Base-by-base conservation (phyloP, 2,329 filamentous ascomycete genomes). In the Juglanconis oblonga region DNA sequence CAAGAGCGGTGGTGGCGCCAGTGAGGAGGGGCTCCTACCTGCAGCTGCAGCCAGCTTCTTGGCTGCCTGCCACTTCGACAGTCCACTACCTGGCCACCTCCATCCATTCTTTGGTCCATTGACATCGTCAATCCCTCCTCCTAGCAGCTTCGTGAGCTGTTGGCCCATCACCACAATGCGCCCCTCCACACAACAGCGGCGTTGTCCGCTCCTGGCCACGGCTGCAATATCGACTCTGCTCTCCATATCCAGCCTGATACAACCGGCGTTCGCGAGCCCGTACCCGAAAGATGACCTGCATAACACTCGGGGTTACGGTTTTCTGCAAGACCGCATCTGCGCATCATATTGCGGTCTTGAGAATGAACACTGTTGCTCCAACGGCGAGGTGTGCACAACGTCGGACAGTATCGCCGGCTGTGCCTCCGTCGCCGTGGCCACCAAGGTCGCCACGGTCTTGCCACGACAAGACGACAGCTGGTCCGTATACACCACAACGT, bases 281-380 rank as follows among this genome's bases (percentile, higher is more conserved):
- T 81, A 77, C 59, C 81, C 81, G 47, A 77, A 75, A 67, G 79
- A 84, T 65, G 73, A 75, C 61, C 69, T 81, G 35, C 77, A 80
- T 67, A 78, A 79, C 67, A 60, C 65, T 58, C 49, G 51, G 35
- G 82, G 81, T 65, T 79, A 76, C 66, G 79, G 79, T 58, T 84
- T 76, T 63, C 77, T 86, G 45, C 74, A 79, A 73, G 73, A 71
- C 24, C 77, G 81, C 63, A 71, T 70, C 58, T 86, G 84, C 74
- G 75, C 71, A 50, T 70, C 77, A 40, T 79, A 79, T 72, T 87
- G 85, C 71, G 84, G 85, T 62, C 71, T 73, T 55, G 72, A 83
- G 57, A 80, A 80, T 66, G 77, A 83, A 69, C 80, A 79, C 71
- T 87, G 84, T 74, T 87, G 85, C 67, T 70, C 69, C 29, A 65